Percentiles rank a stretch among this genome's conserved stretches.
These are phyloP conservation scores for Suillus weaverae DNA, from an alignment of 768 basidiomycete species.

Conservation along the genomic window DNA sequence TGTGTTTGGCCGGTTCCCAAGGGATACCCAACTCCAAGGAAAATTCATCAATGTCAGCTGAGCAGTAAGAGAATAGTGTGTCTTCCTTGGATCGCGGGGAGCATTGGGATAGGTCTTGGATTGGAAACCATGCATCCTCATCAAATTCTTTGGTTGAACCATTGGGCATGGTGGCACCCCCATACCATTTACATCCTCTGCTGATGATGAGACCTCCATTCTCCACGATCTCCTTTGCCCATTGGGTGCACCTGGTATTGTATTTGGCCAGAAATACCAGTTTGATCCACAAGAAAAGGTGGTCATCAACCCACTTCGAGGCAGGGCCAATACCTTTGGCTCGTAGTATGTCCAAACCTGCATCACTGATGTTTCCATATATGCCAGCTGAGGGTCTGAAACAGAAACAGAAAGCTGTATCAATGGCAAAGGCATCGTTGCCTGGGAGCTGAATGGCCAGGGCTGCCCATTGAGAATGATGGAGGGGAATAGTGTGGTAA, in stretches of 20 bases:
- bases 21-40: no score
- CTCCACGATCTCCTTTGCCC: background rate
- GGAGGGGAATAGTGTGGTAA: conserved; percentile 34
- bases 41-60: no score
- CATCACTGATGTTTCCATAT: conserved; percentile 28
- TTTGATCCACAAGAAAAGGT: conserved; percentile 26
- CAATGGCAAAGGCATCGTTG: conserved; percentile 23
- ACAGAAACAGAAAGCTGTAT: conserved; percentile 30
- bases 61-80: no score
- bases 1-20: no score
- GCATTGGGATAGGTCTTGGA: no score
- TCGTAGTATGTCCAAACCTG: conserved; percentile 15
- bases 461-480: conserved; percentile 37
- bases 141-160: no score
- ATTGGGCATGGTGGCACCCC: no score
- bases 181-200: no score
- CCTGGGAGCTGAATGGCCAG: conserved; percentile 24
- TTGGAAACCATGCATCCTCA: no score
- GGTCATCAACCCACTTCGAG: conserved; percentile 29
- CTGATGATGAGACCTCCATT: background rate
- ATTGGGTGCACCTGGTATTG: conserved; percentile 10
- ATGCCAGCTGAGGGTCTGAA: conserved; percentile 21
- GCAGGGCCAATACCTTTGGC: conserved; percentile 23
- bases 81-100: no score
- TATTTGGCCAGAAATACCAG: conserved; percentile 8